Percentiles rank a stretch among this genome's conserved stretches.
phyloP scores from a whole-genome alignment of 139 green algal genomes.

The Micromonas commoda region DNA sequence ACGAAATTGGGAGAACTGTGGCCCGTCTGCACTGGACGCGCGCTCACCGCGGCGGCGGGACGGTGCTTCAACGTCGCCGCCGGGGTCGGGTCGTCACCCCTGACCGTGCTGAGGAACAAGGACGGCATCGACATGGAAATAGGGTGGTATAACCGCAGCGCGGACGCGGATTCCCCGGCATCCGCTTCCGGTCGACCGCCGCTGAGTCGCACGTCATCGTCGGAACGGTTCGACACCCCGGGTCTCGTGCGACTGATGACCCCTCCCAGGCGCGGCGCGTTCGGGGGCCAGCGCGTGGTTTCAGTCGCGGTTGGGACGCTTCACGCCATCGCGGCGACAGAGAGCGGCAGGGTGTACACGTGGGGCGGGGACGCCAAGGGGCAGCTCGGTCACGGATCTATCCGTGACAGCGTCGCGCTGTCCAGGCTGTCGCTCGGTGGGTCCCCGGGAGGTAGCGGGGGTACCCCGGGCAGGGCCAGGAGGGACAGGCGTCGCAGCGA shows the following conservation, averaged over 20 bases:
- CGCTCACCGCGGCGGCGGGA: neutral
- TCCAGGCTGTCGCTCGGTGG: neutral
- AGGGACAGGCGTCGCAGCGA: neutral
- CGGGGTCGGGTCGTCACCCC: too few relatives aligned
- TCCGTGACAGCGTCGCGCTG: neutral
- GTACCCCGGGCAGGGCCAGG: neutral
- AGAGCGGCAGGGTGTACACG: constrained; percentile 8
- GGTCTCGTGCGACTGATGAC: neutral
- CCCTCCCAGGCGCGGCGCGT: neutral
- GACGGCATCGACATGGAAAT: too few relatives aligned
- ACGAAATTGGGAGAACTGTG: neutral
- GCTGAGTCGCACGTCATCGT: too few relatives aligned
- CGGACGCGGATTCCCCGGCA: too few relatives aligned
- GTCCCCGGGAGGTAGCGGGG: neutral
- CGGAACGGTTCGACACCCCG: neutral
- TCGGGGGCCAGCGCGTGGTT: neutral
- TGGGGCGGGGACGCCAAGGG: constrained; percentile 21
- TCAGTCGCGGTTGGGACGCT: neutral
- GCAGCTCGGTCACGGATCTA: constrained; percentile 24
- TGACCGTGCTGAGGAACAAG: too few relatives aligned
- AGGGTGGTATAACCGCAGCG: too few relatives aligned
- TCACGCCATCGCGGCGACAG: neutral
- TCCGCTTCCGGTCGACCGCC: too few relatives aligned
- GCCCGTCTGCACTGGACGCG: too few relatives aligned
- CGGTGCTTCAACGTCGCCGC: too few relatives aligned